Evolutionary conservation across 176 grass and related monocot species (phyloP).

Genomic region (Canna indica): DNA sequence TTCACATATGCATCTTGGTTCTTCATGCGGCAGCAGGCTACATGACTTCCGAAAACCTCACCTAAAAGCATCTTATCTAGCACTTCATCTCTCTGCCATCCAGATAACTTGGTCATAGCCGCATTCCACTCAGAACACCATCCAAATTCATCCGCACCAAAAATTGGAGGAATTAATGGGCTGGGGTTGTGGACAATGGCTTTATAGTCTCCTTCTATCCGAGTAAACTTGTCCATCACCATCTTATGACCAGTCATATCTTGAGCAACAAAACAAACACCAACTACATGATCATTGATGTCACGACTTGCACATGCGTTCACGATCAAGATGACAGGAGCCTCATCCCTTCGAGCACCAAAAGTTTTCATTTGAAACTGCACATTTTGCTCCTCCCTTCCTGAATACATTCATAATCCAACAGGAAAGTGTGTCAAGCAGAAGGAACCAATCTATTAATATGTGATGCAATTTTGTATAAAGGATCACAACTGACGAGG

Average conservation of each 20-base stretch:
- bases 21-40: slow-evolving; percentile 65
- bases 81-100: slow-evolving; percentile 76
- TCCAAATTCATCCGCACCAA: slow-evolving; percentile 79
- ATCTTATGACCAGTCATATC: slow-evolving; percentile 94
- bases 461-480: no score
- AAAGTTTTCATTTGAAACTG: slow-evolving; percentile 87
- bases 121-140: slow-evolving; percentile 96
- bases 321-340: slow-evolving; percentile 63
- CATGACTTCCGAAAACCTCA: slow-evolving; percentile 61
- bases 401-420: slow-evolving; percentile 27
- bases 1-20: slow-evolving; percentile 61
- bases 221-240: slow-evolving; percentile 77
- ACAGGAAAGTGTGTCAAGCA: slow-evolving; percentile 13
- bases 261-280: slow-evolving; percentile 91
- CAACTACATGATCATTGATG: slow-evolving; percentile 64
- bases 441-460: neutral
- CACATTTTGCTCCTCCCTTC: slow-evolving; percentile 78
- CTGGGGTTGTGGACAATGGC: slow-evolving; percentile 85
- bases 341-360: slow-evolving; percentile 39
- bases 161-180: slow-evolving; percentile 84
- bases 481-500: neutral
- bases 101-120: slow-evolving; percentile 77
- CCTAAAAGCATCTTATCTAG: slow-evolving; percentile 83
- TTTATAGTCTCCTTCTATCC: slow-evolving; percentile 86
- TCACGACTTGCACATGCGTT: slow-evolving; percentile 85